phyloP scores from a whole-genome alignment of 441 rosid species.

The Gossypium schwendimanii region DNA sequence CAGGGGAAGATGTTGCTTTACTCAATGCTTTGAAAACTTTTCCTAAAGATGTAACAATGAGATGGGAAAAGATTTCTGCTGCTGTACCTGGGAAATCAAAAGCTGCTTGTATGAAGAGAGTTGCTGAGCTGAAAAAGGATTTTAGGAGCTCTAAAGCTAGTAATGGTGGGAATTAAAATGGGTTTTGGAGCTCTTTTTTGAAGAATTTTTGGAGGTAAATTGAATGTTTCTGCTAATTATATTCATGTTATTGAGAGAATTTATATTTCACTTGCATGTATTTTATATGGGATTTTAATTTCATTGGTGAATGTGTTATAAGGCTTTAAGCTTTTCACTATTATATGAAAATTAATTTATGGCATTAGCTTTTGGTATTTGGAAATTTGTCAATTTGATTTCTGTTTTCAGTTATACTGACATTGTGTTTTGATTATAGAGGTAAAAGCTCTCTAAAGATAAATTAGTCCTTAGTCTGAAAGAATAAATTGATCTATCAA shows the following conservation, averaged over 20 bases:
- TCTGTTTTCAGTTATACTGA: neutral
- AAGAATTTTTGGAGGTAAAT: conserved; percentile 12
- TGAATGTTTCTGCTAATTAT: conserved; percentile 8
- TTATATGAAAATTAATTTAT: too few species aligned
- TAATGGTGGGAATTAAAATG: conserved; percentile 26
- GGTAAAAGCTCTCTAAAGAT: too few species aligned
- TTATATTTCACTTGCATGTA: neutral
- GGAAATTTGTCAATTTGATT: neutral
- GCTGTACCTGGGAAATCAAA: conserved; percentile 76
- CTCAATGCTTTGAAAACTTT: conserved; percentile 77
- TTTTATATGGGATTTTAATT: neutral
- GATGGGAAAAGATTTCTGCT: conserved; percentile 90
- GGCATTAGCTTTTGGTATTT: too few species aligned
- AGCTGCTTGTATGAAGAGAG: conserved; percentile 80
- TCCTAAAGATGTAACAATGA: conserved; percentile 70
- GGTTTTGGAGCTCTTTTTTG: too few species aligned
- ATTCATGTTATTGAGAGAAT: neutral
- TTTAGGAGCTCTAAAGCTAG: conserved; percentile 66
- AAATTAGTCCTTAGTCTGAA: too few species aligned
- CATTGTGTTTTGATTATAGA: neutral
- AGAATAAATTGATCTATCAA: too few species aligned
- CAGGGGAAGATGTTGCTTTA: conserved; percentile 74
- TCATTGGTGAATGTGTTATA: neutral
- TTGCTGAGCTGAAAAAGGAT: conserved; percentile 64
- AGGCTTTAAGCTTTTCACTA: neutral